Evolutionary conservation across 2,329 filamentous ascomycete species (phyloP), one percentile per base, ranked within the genome.

Genomic region (Aspergillus sp.): DNA sequence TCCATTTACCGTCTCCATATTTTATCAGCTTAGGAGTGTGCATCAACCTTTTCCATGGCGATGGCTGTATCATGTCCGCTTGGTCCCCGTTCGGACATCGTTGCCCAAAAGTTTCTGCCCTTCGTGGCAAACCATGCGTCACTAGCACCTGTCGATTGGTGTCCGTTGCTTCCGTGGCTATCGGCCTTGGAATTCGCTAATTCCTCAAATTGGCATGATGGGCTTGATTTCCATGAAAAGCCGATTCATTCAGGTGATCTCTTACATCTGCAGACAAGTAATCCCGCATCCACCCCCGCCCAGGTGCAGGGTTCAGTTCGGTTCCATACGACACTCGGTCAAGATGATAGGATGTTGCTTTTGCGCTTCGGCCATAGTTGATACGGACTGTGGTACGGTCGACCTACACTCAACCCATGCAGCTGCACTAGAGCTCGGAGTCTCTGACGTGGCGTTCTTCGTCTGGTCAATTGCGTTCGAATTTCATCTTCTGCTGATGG

Each of bases 171-270:
- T 59, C 62, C 41, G 20, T 63, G 41, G 50, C 41, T 26, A 54
- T 59, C 36, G 38, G 51, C 43, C 53, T 57, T 62, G 24, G 52
- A 51, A 55, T 51, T 61, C 53, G 44, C 56, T 48, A 45, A 45
- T 55, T 58, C 32, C 49, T 60, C 36, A 41, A 49, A 58, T 57
- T 62, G 59, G 61, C 56, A 61, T 62, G 62, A 64, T 59, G 64
- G 62, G 59, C 55, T 55, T 58, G 57, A 53, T 53, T 61, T 53
- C 41, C 56, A 57, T 59, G 53, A 56, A 48, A 57, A 67, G 65
- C 64, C 66, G 64, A 69, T 68, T 63, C 63, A 62, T 75, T 76
- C 73, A 76, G 73, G 72, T 76, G 73, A 76, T 74, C 72, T 71
- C 61, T 68, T 64, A 69, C 63, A 61, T 66, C 71, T 76, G 73